A percentile compares a stretch with the other conserved stretches of the same genome.
These are phyloP conservation scores for Pythium aphanidermatum DNA, from an alignment of 352 stramenopile genomes.

Conservation along the genomic window DNA sequence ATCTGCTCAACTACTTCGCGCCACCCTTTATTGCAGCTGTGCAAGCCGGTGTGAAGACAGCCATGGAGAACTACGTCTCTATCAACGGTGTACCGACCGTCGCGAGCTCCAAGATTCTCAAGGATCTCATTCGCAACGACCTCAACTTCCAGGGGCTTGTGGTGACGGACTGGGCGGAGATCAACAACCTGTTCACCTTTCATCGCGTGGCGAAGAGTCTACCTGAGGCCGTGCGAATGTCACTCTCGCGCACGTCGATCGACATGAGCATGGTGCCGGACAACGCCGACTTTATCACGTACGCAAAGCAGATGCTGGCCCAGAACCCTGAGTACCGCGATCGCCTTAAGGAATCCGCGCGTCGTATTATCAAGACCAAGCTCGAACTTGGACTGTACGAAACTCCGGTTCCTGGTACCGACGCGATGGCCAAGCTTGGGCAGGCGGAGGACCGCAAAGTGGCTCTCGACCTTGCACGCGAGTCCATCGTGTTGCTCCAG, in stretches of 20 bases:
- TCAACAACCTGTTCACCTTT: conserved; percentile 57
- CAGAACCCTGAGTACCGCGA: conserved; percentile 9
- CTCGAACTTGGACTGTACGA: conserved; percentile 18
- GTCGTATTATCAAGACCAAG: conserved; percentile 22
- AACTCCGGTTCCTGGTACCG: conserved; percentile 15
- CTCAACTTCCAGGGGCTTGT: conserved; percentile 67
- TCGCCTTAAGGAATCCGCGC: conserved; percentile 11
- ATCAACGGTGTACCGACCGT: conserved; percentile 91
- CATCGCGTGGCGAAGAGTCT: conserved; percentile 38
- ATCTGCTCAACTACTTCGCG: conserved; percentile 83
- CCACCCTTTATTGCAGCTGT: conserved; percentile 82
- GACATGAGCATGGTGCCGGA: conserved; percentile 79
- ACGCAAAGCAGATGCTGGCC: conserved; percentile 14
- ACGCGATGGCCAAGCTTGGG: conserved; percentile 9
- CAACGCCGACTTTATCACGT: conserved; percentile 22
- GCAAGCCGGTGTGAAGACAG: conserved; percentile 68
- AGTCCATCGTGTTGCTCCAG: conserved; percentile 75
- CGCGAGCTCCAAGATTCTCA: conserved; percentile 59
- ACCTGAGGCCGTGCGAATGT: conserved; percentile 31
- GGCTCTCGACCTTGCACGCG: conserved; percentile 15
- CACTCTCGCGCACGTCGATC: conserved; percentile 53
- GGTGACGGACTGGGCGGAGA: conserved; percentile 83
- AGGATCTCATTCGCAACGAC: conserved; percentile 35
- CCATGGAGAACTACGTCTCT: conserved; percentile 94
- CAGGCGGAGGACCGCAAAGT: conserved; percentile 6